Conservation (phyloP, 345 rosid genomes). For the Acer saccharum region DNA sequence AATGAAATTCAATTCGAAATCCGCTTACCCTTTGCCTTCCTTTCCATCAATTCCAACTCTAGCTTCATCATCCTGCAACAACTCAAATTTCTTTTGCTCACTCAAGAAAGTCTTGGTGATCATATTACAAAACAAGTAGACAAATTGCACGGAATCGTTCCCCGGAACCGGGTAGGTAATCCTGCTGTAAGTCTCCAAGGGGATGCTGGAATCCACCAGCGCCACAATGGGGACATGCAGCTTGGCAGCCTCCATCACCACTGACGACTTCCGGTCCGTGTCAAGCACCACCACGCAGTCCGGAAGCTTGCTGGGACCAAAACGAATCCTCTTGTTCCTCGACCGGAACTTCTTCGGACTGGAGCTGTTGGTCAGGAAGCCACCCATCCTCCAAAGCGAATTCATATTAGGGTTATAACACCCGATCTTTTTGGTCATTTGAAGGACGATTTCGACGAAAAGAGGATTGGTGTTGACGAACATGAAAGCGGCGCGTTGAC, state of each 20-base stretch:
- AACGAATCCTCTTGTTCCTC: conserved; percentile 82
- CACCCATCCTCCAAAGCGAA: conserved; percentile 75
- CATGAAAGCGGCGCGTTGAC: conserved; percentile 58
- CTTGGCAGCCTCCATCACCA: conserved; percentile 71
- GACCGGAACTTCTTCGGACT: conserved; percentile 95
- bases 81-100: conserved; percentile 62
- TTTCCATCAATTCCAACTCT: conserved; percentile 18
- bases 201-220: conserved; percentile 81
- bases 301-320: conserved; percentile 79
- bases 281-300: conserved; percentile 92
- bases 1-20: neutral
- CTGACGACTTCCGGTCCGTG: conserved; percentile 86
- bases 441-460: conserved; percentile 80
- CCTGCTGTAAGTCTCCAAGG: conserved; percentile 71
- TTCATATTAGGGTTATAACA: conserved; percentile 61
- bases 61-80: conserved; percentile 24
- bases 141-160: conserved; percentile 89
- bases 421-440: conserved; percentile 73
- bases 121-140: conserved; percentile 90
- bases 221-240: conserved; percentile 91
- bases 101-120: conserved; percentile 81
- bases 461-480: conserved; percentile 94
- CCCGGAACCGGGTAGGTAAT: conserved; percentile 92
- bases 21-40: conserved; percentile 25
- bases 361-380: conserved; percentile 79